Conservation (phyloP, 345 rosid species). For the Lepidium sativum region DNA sequence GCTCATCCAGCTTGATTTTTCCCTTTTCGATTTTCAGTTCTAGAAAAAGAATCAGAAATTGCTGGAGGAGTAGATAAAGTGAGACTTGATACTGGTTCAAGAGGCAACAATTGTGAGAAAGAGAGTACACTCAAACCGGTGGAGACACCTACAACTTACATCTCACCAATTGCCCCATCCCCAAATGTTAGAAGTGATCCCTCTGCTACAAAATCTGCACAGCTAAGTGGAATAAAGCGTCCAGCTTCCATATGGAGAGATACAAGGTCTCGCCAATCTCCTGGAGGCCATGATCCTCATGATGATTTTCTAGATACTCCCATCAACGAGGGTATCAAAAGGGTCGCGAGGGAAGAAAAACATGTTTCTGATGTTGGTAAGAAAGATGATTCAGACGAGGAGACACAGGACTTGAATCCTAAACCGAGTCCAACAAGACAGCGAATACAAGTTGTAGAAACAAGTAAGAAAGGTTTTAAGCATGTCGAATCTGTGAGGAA, state of each 20-base stretch:
- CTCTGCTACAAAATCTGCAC: conserved; percentile 31
- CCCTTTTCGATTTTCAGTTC: conserved; percentile 28
- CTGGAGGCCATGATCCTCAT: conserved; percentile 60
- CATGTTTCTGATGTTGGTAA: conserved; percentile 18
- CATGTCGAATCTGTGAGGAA: conserved; percentile 75
- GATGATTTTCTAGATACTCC: conserved; percentile 92
- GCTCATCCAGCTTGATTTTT: background rate
- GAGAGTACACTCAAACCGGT: conserved; percentile 29
- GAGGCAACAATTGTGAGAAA: conserved; percentile 23
- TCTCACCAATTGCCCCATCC: conserved; percentile 22
- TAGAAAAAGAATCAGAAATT: conserved; percentile 15
- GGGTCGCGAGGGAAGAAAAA: conserved; percentile 30
- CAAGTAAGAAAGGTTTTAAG: conserved; percentile 48
- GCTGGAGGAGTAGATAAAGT: conserved; percentile 24
- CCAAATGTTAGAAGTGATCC: conserved; percentile 23
- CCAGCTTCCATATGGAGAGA: conserved; percentile 69
- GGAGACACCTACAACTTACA: conserved; percentile 28
- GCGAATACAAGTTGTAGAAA: conserved; percentile 28
- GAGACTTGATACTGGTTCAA: conserved; percentile 29
- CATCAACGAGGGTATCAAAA: conserved; percentile 42
- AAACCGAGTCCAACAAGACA: conserved; percentile 33
- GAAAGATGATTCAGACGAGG: conserved; percentile 46
- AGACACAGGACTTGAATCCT: conserved; percentile 59
- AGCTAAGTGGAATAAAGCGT: conserved; percentile 49
- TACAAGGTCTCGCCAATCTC: conserved; percentile 52